Conservation (phyloP, 441 rosid genomes). For the Hypseocharis bilobata region DNA sequence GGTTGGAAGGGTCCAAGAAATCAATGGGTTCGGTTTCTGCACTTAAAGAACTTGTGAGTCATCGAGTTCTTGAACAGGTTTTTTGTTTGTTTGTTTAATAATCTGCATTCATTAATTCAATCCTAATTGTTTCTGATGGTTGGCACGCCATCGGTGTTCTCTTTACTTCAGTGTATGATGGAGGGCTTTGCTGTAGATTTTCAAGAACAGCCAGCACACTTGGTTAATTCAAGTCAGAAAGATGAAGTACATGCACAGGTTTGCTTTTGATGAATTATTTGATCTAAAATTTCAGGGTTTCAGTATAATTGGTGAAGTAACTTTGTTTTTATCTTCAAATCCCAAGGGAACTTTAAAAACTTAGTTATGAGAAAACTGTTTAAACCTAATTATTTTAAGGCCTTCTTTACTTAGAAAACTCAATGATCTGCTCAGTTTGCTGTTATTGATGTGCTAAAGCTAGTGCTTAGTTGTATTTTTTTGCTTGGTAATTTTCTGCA, state of each 20-base stretch:
- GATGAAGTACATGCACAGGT: slow-evolving; percentile 89
- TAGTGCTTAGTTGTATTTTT: neutral
- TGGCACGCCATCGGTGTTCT: slow-evolving; percentile 23
- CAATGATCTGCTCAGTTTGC: neutral
- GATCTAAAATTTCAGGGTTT: neutral
- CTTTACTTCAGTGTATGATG: slow-evolving; percentile 49
- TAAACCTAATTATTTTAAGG: neutral
- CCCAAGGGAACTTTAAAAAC: neutral
- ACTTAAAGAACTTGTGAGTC: slow-evolving; percentile 78
- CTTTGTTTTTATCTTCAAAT: neutral
- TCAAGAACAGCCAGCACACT: slow-evolving; percentile 47
- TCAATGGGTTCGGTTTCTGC: slow-evolving; percentile 54
- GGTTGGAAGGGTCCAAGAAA: slow-evolving; percentile 58
- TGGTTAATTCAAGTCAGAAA: slow-evolving; percentile 50
- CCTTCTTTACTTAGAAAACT: neutral
- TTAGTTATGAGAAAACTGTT: neutral
- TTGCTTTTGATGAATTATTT: slow-evolving; percentile 18
- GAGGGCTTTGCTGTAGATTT: slow-evolving; percentile 71
- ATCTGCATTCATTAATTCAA: too few species aligned
- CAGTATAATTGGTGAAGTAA: neutral
- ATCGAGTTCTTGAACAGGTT: slow-evolving; percentile 13
- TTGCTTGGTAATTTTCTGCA: too few species aligned
- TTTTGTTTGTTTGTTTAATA: neutral
- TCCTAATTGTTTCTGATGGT: slow-evolving; percentile 20
- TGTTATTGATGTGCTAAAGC: too few species aligned